Evolutionary conservation across 148 eudicot species (phyloP), one percentile per base, ranked within the genome.

Genomic region (Vaccinium macrocarpon): DNA sequence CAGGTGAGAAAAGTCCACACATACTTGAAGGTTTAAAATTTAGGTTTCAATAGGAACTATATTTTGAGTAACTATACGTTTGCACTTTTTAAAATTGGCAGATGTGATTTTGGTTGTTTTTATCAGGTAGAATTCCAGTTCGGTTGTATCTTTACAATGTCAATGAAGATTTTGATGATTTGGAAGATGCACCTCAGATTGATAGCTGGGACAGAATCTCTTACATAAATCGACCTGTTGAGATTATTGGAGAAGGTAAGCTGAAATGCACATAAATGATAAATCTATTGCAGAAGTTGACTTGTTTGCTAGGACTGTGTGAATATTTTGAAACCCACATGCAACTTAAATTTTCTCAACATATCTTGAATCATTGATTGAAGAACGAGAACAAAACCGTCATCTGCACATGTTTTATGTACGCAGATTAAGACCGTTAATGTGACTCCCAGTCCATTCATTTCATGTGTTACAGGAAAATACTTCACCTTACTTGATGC

Each of bases 181-280:
- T 93, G 62, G 98, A 95, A 85, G 91, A 89, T 84, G 94, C 91
- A 49, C 91, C 97, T 81, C 87, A 68, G 79, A 55, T 89, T 87
- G 97, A 93, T 83, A 92, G 90, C 86, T 96, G 99, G 99, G 99
- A 93, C 78, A 92, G 87, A 86, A 80, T 96, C 35, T 91, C 91
- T 80, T 96, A 93, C 87, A 90, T 96, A 80, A 96, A 96, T 88
- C 90, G 96, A 80, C 99, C 97, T 29, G 87, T 92, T 88, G 98
- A 94, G 84, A 79, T 95, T 76, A 86, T 87, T 51, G 88, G 85
- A 82, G 92, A 93, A 88, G 99, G 97, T 92, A 85, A 89, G 87
- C 79, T 14, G 70, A 55, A 61, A 56, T 70, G 46, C 62, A 48
- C 49, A 29, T 61, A 42, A 42, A 42, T 42, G 46, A 42, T 42